phyloP scores from a whole-genome alignment of 2,329 filamentous ascomycete genomes.

The Arthrobotrys sphaeroides region DNA sequence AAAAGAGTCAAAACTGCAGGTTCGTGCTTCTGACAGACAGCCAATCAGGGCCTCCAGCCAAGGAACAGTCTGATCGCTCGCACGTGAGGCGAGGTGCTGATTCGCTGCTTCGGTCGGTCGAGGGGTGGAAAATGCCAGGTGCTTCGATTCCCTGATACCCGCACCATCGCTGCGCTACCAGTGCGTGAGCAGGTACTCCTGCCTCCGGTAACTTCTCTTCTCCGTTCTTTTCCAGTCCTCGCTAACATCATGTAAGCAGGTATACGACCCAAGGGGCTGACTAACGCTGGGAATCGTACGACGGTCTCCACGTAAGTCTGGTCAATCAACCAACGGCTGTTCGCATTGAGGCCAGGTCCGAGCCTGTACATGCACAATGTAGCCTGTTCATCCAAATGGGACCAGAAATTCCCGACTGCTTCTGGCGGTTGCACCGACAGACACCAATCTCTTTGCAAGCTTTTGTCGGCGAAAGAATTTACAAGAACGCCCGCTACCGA shows the following conservation, averaged over 20 bases:
- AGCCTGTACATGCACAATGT: too few species aligned
- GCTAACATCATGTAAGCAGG: too few species aligned
- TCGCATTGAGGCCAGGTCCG: slow-evolving; percentile 22
- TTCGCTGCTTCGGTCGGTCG: slow-evolving; percentile 25
- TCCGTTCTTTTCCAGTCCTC: neutral
- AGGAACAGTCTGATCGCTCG: slow-evolving; percentile 41
- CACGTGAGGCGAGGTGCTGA: slow-evolving; percentile 54
- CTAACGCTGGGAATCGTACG: slow-evolving; percentile 24
- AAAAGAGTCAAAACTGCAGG: slow-evolving; percentile 49
- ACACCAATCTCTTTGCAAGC: neutral
- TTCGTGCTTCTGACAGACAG: neutral
- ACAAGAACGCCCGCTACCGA: neutral
- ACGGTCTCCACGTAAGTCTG: slow-evolving; percentile 28
- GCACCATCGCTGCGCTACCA: too few species aligned
- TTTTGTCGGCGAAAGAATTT: slow-evolving; percentile 29
- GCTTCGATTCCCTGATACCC: slow-evolving; percentile 26
- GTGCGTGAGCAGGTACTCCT: too few species aligned
- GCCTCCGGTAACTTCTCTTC: too few species aligned
- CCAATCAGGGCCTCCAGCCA: slow-evolving; percentile 18
- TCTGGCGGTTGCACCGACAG: neutral
- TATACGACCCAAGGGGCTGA: neutral
- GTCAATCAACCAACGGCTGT: slow-evolving; percentile 1
- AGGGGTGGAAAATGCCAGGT: slow-evolving; percentile 38
- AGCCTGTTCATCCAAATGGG: slow-evolving; percentile 25
- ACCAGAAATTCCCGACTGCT: slow-evolving; percentile 23